Evolutionary conservation across 352 stramenopile species (phyloP).

Genomic region (Phytopythium oedochilum): DNA sequence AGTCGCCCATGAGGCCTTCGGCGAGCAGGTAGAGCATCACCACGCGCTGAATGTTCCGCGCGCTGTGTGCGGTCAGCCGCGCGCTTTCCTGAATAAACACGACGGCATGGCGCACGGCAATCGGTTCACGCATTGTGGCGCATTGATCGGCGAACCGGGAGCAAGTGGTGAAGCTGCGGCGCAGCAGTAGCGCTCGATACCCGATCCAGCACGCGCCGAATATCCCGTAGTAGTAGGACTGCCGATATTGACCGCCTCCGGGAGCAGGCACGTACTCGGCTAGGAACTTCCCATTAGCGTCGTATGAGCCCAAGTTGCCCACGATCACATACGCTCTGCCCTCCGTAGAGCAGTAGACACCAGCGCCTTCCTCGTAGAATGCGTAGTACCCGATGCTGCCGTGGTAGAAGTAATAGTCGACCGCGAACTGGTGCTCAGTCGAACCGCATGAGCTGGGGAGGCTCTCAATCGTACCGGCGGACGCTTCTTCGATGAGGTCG

Average conservation of each 20-base stretch:
- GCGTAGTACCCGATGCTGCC: conserved; percentile 19
- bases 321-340: conserved; percentile 16
- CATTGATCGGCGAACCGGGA: not conserved
- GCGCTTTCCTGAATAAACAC: conserved; percentile 18
- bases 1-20: conserved; percentile 20
- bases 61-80: not conserved
- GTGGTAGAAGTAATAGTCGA: conserved; percentile 25
- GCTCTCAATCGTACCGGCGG: too few relatives aligned
- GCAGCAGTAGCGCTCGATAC: conserved; percentile 16
- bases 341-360: conserved; percentile 12
- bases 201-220: conserved; percentile 15
- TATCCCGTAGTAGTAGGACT: conserved; percentile 19
- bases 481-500: not conserved
- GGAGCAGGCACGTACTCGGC: conserved; percentile 6
- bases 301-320: conserved; percentile 10
- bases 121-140: not conserved
- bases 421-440: too few relatives aligned
- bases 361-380: conserved; percentile 21
- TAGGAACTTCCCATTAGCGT: conserved; percentile 11
- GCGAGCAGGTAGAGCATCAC: conserved; percentile 14
- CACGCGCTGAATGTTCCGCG: conserved; percentile 14
- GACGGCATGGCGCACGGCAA: conserved; percentile 1
- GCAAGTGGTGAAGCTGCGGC: conserved; percentile 13
- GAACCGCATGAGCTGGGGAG: too few relatives aligned
- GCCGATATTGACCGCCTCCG: conserved; percentile 7